Base-by-base conservation (phyloP, 2,329 filamentous ascomycete species). In the Ustilaginoidea virens region DNA sequence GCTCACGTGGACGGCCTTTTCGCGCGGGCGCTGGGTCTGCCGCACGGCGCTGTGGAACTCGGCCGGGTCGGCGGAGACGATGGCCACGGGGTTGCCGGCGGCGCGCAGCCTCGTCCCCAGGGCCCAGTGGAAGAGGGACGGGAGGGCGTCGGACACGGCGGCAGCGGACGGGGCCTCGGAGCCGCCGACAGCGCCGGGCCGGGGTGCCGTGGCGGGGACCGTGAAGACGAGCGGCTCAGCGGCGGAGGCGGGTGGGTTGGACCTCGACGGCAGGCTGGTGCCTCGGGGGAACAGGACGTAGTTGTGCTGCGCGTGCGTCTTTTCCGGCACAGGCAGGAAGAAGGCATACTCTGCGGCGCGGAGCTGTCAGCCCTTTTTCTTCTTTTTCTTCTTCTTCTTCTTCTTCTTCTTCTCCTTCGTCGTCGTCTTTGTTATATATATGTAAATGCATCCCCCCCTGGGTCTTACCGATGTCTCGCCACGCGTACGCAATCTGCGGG, bases 181-280 rank as follows among this genome's bases (percentile, higher is more conserved):
- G 2, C 72, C 72, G 5, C 49, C 48, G 25, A 77, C 57, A 13
- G 58, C 61, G 8, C 68, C 69, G 8, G 70, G 60, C 42, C 78
- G 79, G 0, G 73, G 72, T 1, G 70, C 58, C 1, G 58, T 62
- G 5, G 66, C 58, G 0, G 71, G 60, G 7, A 79, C 60, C 3
- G 73, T 76, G 41, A 79, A 77, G 6, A 78, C 63, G 4, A 79
- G 52, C 1, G 74, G 71, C 31, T 79, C 73, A 33, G 49, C 46
- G 5, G 55, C 43, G 5, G 58, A 45, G 5, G 55, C 43, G 5
- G 58, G 46, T 2, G 51, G 45, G 24, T 48, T 47, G n/a, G 56
- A 48, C 36, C 63, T 66, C 17, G 62, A 53, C 2, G 63, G 58
- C 19, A 74, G 56, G 36, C 62, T 62, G 17, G 63, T 63, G 31